Evolutionary conservation across 1,139 yeast species (phyloP).

Genomic region (Yamadazyma triangularis): DNA sequence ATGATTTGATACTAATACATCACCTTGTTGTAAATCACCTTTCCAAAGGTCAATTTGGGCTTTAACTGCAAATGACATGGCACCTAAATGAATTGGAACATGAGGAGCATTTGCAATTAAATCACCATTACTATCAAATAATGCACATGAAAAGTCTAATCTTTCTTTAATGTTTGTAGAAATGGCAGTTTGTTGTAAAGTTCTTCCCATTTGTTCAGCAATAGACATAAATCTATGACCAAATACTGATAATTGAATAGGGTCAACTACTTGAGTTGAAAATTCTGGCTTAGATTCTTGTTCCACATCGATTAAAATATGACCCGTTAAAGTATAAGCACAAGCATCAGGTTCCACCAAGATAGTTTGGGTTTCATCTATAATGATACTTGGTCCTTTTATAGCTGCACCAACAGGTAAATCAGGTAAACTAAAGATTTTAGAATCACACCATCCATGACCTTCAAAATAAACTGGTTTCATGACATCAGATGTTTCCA

Average conservation of each 20-base stretch:
- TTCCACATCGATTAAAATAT: slow-evolving; percentile 38
- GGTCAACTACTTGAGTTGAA: slow-evolving; percentile 46
- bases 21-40: slow-evolving; percentile 59
- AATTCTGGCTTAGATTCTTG: slow-evolving; percentile 20
- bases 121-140: slow-evolving; percentile 71
- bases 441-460: slow-evolving; percentile 46
- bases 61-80: slow-evolving; percentile 81
- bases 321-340: slow-evolving; percentile 55
- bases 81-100: slow-evolving; percentile 82
- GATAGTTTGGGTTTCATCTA: slow-evolving; percentile 84
- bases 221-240: slow-evolving; percentile 85
- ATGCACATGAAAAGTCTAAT: slow-evolving; percentile 79
- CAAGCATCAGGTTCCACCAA: slow-evolving; percentile 65
- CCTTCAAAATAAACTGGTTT: slow-evolving; percentile 28
- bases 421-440: slow-evolving; percentile 47
- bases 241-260: slow-evolving; percentile 70
- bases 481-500: slow-evolving; percentile 4
- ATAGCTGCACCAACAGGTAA: slow-evolving; percentile 51
- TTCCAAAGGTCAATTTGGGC: slow-evolving; percentile 65
- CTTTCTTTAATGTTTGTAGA: slow-evolving; percentile 86
- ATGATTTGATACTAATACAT: slow-evolving; percentile 73
- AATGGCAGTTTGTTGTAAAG: slow-evolving; percentile 73
- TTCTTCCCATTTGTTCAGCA: slow-evolving; percentile 87
- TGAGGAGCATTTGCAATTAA: slow-evolving; percentile 86
- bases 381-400: slow-evolving; percentile 76